Evolutionary conservation across 768 basidiomycete genomes (phyloP).

Genomic region (Tricholoma bakamatsutake): DNA sequence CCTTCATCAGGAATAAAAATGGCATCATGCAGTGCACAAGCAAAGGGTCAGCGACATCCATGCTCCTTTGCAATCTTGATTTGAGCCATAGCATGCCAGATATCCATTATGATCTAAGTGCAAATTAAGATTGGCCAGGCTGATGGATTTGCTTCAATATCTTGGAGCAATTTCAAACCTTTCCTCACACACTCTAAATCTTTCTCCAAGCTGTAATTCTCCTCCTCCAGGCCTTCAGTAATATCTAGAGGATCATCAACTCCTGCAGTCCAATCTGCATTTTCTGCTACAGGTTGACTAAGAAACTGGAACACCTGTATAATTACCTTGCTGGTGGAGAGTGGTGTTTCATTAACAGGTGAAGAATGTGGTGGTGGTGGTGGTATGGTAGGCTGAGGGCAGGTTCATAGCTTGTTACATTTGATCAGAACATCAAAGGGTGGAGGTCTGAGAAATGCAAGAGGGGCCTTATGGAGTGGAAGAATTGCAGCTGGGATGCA

Average conservation of each 20-base stretch:
- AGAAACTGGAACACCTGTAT: too few species aligned
- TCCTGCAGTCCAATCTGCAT: background rate
- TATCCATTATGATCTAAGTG: background rate
- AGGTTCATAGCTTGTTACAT: background rate
- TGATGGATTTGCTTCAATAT: background rate
- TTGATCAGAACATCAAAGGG: background rate
- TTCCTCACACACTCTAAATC: too few species aligned
- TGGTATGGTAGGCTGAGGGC: too few species aligned
- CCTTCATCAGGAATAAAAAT: constrained; percentile 18
- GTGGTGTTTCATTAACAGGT: background rate
- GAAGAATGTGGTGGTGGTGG: too few species aligned
- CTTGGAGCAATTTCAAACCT: too few species aligned
- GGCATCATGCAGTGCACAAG: constrained; percentile 17
- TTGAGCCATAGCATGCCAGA: background rate
- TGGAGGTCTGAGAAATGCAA: too few species aligned
- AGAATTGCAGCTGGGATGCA: background rate
- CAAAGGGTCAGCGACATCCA: constrained; percentile 15
- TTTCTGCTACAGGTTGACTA: background rate
- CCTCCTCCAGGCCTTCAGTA: constrained; percentile 7
- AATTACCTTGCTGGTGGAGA: background rate
- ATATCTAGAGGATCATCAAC: background rate
- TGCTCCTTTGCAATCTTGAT: background rate
- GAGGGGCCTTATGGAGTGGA: background rate
- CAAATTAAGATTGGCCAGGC: background rate
- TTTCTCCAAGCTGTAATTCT: background rate